Base-by-base conservation (phyloP, 139 green algal genomes). In the Tetradesmus obliquus region DNA sequence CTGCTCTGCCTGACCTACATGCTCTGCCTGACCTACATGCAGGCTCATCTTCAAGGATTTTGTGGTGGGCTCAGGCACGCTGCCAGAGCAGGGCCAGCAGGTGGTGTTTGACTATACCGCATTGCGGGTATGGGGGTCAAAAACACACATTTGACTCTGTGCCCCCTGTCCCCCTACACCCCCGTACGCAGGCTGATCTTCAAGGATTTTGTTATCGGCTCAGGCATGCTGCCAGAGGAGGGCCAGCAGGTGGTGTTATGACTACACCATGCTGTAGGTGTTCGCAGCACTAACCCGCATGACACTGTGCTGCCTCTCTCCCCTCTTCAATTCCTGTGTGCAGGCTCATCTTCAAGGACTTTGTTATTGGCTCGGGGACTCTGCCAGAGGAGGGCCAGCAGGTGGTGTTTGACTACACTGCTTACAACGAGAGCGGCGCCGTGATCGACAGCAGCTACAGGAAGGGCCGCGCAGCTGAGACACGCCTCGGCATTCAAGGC, bases 51-150 rank as follows among this genome's bases (percentile, higher is more conserved):
- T 96, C 95, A 97, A 97, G 93, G 97, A 99, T 88, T 98, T 96
- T 88, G 92, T 95, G 60, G 91, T 92, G 53, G 97, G 97, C 8
- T 58, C 6, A 2, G 97, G 96, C 0, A 24, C 86, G 10, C 87
- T 84, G 58, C 98, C 98, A 2, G 5, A 91, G 57, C 96, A 99
- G 81, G 97, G 97, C 0, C 97, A 99, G 93, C 93, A 99, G 95
- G 93, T 97, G 20, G 91, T 96, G 5, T 99, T 99, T 93, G 90
- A 99, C 88, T 99, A 99, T 95, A 98, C 95, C 0, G 98, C 96
- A 45, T 45, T 45, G 32, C 32, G 32, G 32, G 32, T 45, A 45
- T 45, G 32, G 32, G 32, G 32, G 32, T 45, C 32, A 45, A 45
- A 45, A 45, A 45, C 32, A 45, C 32, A 45, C 32, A 45, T 45